phyloP scores from a whole-genome alignment of 2,329 filamentous ascomycete species.

The Hypoxylon sp. region DNA sequence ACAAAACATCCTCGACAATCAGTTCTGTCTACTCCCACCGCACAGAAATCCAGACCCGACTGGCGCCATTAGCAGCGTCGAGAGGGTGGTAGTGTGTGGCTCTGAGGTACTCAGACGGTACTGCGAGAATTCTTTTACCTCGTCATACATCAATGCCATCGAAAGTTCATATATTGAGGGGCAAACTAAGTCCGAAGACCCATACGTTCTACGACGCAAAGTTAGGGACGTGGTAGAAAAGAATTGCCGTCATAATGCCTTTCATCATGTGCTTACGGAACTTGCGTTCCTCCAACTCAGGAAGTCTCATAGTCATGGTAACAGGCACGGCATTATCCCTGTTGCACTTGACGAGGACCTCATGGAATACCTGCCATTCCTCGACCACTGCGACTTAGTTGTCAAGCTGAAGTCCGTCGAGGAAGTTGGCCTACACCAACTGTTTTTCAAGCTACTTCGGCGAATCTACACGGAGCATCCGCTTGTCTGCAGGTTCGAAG shows the following conservation, averaged over 20 bases:
- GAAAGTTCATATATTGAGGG: not conserved
- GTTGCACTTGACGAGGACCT: not conserved
- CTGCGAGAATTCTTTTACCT: not conserved
- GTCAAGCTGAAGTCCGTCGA: not conserved
- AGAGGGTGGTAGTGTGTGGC: not conserved
- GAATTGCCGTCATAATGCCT: not conserved
- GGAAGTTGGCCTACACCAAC: not conserved
- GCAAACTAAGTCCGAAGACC: not conserved
- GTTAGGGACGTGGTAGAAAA: not conserved
- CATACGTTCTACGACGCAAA: not conserved
- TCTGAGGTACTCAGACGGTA: not conserved
- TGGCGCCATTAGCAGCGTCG: not conserved
- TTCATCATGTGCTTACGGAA: not conserved
- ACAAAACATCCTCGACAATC: not conserved
- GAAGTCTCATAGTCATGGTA: not conserved
- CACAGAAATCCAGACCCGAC: not conserved
- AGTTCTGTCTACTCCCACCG: not conserved
- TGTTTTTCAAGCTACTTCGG: not conserved
- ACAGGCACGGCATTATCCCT: not conserved
- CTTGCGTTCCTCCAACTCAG: not conserved
- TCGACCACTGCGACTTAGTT: not conserved
- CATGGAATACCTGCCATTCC: not conserved
- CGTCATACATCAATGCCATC: not conserved
- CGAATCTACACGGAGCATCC: not conserved
- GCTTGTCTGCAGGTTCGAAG: not conserved